phyloP scores from a whole-genome alignment of 2,329 filamentous ascomycete genomes.

The Penicillium sp. region DNA sequence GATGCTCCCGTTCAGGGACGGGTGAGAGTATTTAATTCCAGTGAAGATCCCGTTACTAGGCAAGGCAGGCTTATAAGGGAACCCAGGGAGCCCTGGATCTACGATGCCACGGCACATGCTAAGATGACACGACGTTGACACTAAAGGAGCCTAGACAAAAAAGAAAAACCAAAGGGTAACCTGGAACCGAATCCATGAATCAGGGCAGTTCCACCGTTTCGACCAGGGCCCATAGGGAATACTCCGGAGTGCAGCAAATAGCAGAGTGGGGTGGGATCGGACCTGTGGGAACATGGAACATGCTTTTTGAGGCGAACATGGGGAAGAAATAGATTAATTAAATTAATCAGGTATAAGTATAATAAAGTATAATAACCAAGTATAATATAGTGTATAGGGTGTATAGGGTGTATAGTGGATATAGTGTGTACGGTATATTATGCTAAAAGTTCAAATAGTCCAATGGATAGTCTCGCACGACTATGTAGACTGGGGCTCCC shows the following conservation, averaged over 20 bases:
- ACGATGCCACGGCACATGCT: conserved; percentile 38
- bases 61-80: conserved; percentile 24
- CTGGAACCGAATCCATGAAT: conserved; percentile 22
- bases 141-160: conserved; percentile 31
- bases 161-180: conserved; percentile 12
- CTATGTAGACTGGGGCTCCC: not conserved
- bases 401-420: not conserved
- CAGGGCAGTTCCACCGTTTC: conserved; percentile 26
- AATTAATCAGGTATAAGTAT: not conserved
- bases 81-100: conserved; percentile 35
- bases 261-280: conserved; percentile 15
- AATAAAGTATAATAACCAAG: not conserved
- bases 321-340: conserved; percentile 16
- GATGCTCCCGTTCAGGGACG: conserved; percentile 16
- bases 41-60: conserved; percentile 14
- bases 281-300: conserved; percentile 22
- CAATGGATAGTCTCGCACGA: not conserved
- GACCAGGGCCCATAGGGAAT: conserved; percentile 21
- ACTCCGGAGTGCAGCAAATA: conserved; percentile 22
- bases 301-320: conserved; percentile 25
- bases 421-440: not conserved
- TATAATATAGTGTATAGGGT: not conserved
- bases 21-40: conserved; percentile 11
- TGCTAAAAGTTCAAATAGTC: not conserved
- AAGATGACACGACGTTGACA: conserved; percentile 43